Evolutionary conservation across 768 basidiomycete species (phyloP), one percentile per base, ranked within the genome.

Genomic region (Amylocystis lapponica): DNA sequence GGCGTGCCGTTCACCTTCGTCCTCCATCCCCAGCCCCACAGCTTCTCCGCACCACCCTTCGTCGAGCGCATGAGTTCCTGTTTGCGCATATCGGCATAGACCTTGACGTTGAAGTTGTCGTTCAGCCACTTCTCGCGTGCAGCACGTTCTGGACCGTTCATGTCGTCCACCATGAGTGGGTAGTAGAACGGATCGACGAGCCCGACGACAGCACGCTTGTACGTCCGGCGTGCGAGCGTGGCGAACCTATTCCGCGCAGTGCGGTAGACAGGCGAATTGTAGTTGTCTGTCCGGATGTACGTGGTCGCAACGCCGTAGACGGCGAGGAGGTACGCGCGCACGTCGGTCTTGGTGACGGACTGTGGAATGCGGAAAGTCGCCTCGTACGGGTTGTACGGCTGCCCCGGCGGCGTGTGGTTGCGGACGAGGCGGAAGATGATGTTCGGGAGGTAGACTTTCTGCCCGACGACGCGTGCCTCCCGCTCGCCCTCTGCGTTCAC

Each of bases 201-300:
- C 22, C 93, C 93, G 17, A 97, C 90, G 27, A 95, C 81, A 3
- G 91, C 91, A 27, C 89, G 84, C 60, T 97, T 97, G 70, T 90
- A 94, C 17, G 82, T 83, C 52, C 71, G 73, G 54, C 74, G 50
- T 39, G 64, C 39, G 36, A 62, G 52, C 16, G 37, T 27, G 4
- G 14, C n/a, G 1, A 39, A 26, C 4, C 35, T 23, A 13, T 21
- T 14, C 22, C 51, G 20, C 22, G 39, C 49, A 0, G 47, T 50
- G 30, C 71, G 64, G 10, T 58, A 57, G 16, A 75, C 55, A 34
- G 82, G 78, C 1, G 83, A 75, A 46, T 83, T 67, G 55, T 91
- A 90, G 68, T 87, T 89, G 71, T 89, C 87, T n/a, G 93, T 97
- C 39, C 93, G 89, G 49, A 97, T 90, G 62, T 94, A 96, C 6